Evolutionary conservation across 2,329 filamentous ascomycete species (phyloP), one percentile per base, ranked within the genome.

Genomic region (Ophiostoma sp.): DNA sequence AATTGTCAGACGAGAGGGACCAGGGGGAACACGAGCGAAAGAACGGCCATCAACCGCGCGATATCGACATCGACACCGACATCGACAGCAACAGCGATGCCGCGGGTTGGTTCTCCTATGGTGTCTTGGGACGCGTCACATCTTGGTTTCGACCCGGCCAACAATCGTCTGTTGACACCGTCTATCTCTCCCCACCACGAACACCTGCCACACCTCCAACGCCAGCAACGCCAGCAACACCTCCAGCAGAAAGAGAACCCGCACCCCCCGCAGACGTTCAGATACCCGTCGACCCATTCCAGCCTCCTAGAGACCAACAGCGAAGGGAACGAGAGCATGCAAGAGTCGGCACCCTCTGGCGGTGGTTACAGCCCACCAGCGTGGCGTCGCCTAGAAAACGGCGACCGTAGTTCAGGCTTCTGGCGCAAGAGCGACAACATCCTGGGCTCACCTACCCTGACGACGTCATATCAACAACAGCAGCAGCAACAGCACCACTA

Each of bases 341-440:
- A 25, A 39, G 75, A 74, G 72, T 81, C 81, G 52, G 77, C 78
- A n/a, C n/a, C n/a, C 48, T 89, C 87, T 79, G 84, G 76, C 78
- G 87, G 86, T 84, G 87, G 87, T 75, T 90, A 87, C 83, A 88
- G 86, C 78, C 88, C 88, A 73, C 88, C 88, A 76, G 88, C 88
- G 66, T 90, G 88, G 88, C 84, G 86, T 79, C 87, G 87, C 76
- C 86, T 89, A 81, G 85, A 84, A 83, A 89, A 88, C 84, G 88
- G 87, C 78, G 84, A 85, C 76, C 84, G 85, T 79, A 88, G 85
- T 80, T 87, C 84, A 78, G 87, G 87, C 76, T 89, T 90, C 79
- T 90, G 91, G 86, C 86, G 87, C 77, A 82, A 83, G 75, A 83
- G 85, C 74, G 87, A 89, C 78, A 87, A 90, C 77, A 82, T 85